phyloP scores from a whole-genome alignment of 345 rosid species.

The Brassica rapa region DNA sequence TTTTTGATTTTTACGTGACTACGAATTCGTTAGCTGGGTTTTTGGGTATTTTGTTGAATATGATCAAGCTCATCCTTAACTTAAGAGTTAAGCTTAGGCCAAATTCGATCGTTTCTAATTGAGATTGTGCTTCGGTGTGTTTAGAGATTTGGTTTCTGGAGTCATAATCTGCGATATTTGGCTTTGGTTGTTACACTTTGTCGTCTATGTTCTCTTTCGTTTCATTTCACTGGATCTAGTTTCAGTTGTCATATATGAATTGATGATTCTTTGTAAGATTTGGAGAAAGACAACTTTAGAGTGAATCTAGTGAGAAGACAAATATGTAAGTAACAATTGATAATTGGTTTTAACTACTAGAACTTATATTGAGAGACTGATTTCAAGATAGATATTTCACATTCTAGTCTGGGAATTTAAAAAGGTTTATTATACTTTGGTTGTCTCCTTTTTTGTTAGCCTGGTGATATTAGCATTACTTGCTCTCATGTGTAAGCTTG shows the following conservation, averaged over 20 bases:
- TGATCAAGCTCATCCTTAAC: not conserved
- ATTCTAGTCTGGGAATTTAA: not conserved
- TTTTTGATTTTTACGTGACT: not conserved
- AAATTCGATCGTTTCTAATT: not conserved
- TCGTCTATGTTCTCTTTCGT: not conserved
- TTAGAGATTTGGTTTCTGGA: not conserved
- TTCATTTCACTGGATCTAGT: not conserved
- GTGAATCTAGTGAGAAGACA: no score
- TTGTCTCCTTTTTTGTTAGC: not conserved
- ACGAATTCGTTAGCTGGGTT: not conserved
- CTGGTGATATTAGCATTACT: not conserved
- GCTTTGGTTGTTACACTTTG: not conserved
- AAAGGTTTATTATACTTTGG: not conserved
- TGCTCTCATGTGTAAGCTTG: not conserved
- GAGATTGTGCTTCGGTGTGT: not conserved
- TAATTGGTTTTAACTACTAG: no score
- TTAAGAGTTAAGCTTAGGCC: not conserved
- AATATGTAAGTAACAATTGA: no score
- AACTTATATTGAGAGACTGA: not conserved
- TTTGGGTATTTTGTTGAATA: not conserved
- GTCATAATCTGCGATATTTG: not conserved
- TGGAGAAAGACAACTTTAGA: no score
- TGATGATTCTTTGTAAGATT: no score
- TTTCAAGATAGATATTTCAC: not conserved
- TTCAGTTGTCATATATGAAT: no score